Evolutionary conservation across 306 rosid species (phyloP).

Genomic region (Cicer chorassanicum): DNA sequence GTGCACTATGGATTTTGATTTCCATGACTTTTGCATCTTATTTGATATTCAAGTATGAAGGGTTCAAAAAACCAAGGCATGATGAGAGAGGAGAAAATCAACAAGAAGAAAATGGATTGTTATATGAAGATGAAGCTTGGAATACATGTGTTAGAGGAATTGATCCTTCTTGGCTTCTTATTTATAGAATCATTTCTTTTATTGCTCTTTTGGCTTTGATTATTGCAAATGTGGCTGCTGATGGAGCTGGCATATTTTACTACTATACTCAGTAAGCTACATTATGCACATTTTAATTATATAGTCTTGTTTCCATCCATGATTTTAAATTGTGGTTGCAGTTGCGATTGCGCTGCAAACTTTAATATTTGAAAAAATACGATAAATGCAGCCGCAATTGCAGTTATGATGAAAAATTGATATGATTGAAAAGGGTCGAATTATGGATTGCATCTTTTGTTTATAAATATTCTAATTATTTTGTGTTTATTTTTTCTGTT

Average conservation of each 20-base stretch:
- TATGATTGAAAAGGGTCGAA: conserved; percentile 5
- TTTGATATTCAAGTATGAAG: conserved; percentile 74
- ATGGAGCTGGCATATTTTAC: conserved; percentile 69
- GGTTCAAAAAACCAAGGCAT: conserved; percentile 45
- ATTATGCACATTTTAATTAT: background rate
- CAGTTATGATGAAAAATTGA: background rate
- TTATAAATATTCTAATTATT: conserved; percentile 40
- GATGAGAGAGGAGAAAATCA: conserved; percentile 48
- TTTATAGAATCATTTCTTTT: conserved; percentile 69
- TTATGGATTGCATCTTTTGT: background rate
- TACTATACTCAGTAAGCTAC: conserved; percentile 90
- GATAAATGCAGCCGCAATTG: too few relatives aligned
- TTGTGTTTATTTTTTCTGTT: conserved; percentile 38
- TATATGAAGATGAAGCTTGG: conserved; percentile 82
- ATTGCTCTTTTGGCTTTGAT: conserved; percentile 65
- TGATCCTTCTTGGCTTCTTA: conserved; percentile 79
- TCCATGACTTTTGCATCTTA: conserved; percentile 53
- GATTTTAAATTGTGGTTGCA: too few relatives aligned
- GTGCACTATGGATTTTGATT: conserved; percentile 61
- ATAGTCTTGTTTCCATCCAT: background rate
- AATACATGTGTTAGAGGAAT: conserved; percentile 65
- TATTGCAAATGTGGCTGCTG: conserved; percentile 53
- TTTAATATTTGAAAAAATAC: too few relatives aligned
- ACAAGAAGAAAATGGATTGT: conserved; percentile 47
- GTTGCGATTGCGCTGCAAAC: too few relatives aligned